These are phyloP conservation scores for Biscutella auriculata DNA, from an alignment of 441 rosid genomes.

Conservation along the genomic window DNA sequence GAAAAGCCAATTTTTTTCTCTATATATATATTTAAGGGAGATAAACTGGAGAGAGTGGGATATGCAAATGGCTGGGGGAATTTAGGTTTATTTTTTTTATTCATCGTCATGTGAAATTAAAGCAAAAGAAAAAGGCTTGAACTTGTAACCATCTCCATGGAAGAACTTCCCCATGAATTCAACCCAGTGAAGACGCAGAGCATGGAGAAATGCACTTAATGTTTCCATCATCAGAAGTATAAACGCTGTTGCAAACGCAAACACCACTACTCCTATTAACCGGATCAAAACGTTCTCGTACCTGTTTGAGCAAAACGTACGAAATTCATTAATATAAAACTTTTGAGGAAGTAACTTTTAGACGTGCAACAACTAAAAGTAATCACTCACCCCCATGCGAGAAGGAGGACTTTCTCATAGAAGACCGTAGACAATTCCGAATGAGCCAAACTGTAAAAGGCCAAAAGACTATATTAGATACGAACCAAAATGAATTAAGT, in stretches of 20 bases:
- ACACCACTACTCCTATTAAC: conserved; percentile 51
- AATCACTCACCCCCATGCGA: conserved; percentile 85
- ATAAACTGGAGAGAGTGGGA: no score
- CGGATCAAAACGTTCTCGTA: conserved; percentile 34
- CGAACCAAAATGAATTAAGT: not conserved
- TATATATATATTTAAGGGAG: no score
- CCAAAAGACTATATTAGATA: conserved; percentile 11
- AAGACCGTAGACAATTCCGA: conserved; percentile 93
- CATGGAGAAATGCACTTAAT: conserved; percentile 84
- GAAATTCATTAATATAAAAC: no score
- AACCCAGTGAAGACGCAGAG: conserved; percentile 94
- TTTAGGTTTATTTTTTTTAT: conserved; percentile 13
- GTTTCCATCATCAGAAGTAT: conserved; percentile 94
- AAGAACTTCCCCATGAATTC: conserved; percentile 91
- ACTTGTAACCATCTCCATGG: conserved; percentile 87
- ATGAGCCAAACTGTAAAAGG: conserved; percentile 71
- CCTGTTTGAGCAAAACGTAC: conserved; percentile 26
- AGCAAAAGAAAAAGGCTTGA: conserved; percentile 63
- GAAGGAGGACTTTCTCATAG: conserved; percentile 88
- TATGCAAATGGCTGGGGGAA: no score
- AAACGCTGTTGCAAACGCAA: conserved; percentile 71
- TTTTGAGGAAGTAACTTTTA: not conserved
- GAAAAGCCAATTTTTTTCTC: no score
- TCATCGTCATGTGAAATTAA: conserved; percentile 44
- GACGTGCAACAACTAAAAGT: not conserved